Base-by-base conservation (phyloP, 306 rosid genomes). In the Herpetospermum pedunculosum region DNA sequence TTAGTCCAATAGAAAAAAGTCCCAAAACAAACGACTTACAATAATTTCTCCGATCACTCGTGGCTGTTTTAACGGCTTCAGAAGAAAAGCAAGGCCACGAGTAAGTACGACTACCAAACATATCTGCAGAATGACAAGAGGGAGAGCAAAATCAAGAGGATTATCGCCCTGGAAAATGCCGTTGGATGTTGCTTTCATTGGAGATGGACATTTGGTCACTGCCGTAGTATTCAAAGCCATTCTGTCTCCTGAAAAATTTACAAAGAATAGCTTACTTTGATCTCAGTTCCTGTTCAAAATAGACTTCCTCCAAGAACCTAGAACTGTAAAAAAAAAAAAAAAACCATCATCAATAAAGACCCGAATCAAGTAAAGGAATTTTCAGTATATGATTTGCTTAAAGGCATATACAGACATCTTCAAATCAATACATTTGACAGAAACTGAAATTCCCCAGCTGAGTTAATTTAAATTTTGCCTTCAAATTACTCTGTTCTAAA, bases 91-190 rank as follows among this genome's bases (percentile, higher is more conserved):
- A 29, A 87, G 84, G n/a, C 65, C 76, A 41, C 91, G 77, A n/a
- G 91, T 84, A 41, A 80, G 69, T 8, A 70, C 63, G 34, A 84
- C 30, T 2, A 87, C 88, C 26, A 87, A 64, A 70, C 84, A 80
- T 58, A 87, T 82, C 73, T 87, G 91, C 76, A 87, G 34, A 47
- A 84, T 87, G 48, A 82, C 79, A 46, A 91, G 83, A 44, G 98
- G 95, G 28, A 94, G 89, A 1, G 96, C 90, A 74, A 49, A 94
- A 70, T 89, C 83, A 49, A 94, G 91, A 79, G 98, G 98, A 80
- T 84, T 44, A 80, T 94, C 95, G 54, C 97, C 96, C 75, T 91
- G 96, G 74, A 94, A 88, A 52, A 10, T 75, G 7, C 97, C 98
- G 35, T 91, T 89, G 47, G 98, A 94, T 28, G 97, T 84, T 4